phyloP scores from a whole-genome alignment of 2,329 filamentous ascomycete genomes.

The Diplodia intermedia region DNA sequence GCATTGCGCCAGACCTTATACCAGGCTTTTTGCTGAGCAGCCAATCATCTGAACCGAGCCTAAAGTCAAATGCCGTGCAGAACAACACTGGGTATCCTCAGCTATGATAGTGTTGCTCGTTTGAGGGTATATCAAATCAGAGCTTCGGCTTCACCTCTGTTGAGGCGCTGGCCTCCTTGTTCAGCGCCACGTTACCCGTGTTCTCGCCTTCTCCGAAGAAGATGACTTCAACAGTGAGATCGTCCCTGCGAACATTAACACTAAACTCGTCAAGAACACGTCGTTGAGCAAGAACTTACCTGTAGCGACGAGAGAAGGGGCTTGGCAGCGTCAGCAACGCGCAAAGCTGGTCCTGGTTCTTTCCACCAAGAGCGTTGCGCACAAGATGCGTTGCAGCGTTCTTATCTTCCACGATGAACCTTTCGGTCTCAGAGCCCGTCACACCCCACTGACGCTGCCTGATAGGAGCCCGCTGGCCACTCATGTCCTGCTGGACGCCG shows the following conservation, averaged over 20 bases:
- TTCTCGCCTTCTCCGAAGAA: conserved; percentile 88
- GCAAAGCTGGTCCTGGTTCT: conserved; percentile 91
- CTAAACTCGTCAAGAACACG: conserved; percentile 22
- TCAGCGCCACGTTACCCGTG: conserved; percentile 80
- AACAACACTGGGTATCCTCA: conserved; percentile 31
- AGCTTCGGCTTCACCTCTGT: conserved; percentile 30
- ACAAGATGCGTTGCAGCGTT: conserved; percentile 96
- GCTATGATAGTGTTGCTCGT: conserved; percentile 19
- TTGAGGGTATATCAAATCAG: not conserved
- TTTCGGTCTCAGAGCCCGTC: conserved; percentile 71
- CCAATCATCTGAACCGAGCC: not conserved
- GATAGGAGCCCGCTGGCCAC: conserved; percentile 85
- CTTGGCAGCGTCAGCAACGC: conserved; percentile 89
- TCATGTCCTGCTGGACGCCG: conserved; percentile 53
- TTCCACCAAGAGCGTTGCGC: conserved; percentile 91
- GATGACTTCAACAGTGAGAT: conserved; percentile 96
- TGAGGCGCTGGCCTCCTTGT: conserved; percentile 80
- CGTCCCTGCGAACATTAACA: conserved; percentile 68
- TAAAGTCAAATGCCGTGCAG: conserved; percentile 5
- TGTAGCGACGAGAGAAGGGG: conserved; percentile 88
- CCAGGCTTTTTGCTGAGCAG: conserved; percentile 12
- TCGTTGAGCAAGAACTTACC: conserved; percentile 60
- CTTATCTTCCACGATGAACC: conserved; percentile 94
- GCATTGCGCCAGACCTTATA: conserved; percentile 7
- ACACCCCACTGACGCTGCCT: conserved; percentile 92